Percentiles rank a stretch among this genome's conserved stretches.
These are phyloP conservation scores for Fusarium caatingaense DNA, from an alignment of 2,329 filamentous ascomycete species.

Conservation along the genomic window DNA sequence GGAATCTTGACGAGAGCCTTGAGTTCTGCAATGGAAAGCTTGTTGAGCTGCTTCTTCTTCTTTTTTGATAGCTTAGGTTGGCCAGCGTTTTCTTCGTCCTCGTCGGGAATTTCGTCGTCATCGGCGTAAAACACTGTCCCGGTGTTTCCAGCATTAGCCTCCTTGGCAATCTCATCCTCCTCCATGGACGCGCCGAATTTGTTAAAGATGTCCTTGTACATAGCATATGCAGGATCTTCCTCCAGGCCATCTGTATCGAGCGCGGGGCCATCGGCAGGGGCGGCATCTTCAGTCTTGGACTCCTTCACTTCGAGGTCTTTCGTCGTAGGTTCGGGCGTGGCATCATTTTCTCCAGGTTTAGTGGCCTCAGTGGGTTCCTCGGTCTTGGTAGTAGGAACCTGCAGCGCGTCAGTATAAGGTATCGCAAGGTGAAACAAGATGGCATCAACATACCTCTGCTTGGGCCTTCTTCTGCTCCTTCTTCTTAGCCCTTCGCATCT, in stretches of 20 bases:
- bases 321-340: slow-evolving; percentile 50
- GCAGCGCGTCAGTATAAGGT: slow-evolving; percentile 34
- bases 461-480: slow-evolving; percentile 85
- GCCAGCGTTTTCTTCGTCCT: slow-evolving; percentile 76
- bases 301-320: slow-evolving; percentile 57
- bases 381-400: slow-evolving; percentile 33
- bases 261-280: slow-evolving; percentile 61
- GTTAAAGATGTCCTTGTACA: slow-evolving; percentile 84
- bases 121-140: slow-evolving; percentile 87
- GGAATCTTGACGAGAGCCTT: slow-evolving; percentile 92
- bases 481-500: slow-evolving; percentile 91
- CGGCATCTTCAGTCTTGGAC: slow-evolving; percentile 49
- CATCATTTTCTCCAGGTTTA: slow-evolving; percentile 46
- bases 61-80: slow-evolving; percentile 89
- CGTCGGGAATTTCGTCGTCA: slow-evolving; percentile 86
- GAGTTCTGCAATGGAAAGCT: slow-evolving; percentile 92
- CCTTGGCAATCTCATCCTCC: slow-evolving; percentile 72
- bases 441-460: slow-evolving; percentile 58
- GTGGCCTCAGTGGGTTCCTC: slow-evolving; percentile 35
- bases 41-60: slow-evolving; percentile 90
- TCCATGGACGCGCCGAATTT: slow-evolving; percentile 77
- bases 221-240: slow-evolving; percentile 81
- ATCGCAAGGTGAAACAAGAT: background rate
- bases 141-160: slow-evolving; percentile 77
- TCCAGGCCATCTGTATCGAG: slow-evolving; percentile 68